These are phyloP conservation scores for Pyrus hybrid DNA, from an alignment of 331 rosid species.

Conservation along the genomic window DNA sequence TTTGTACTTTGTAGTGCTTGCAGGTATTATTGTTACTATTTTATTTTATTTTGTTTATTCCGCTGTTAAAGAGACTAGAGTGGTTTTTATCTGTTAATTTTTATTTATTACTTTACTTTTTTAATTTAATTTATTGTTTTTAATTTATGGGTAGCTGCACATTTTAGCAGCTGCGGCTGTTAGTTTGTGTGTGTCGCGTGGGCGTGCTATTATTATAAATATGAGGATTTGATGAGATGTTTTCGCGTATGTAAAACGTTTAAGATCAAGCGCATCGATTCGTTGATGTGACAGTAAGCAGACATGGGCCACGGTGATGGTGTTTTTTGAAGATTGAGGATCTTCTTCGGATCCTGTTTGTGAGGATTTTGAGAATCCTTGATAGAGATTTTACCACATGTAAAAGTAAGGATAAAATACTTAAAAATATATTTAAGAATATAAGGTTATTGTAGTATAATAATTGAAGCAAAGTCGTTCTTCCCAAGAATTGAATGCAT, in stretches of 20 bases:
- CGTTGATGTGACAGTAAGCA: conserved; percentile 1
- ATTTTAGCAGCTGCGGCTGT: conserved; percentile 14
- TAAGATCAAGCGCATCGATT: conserved; percentile 4
- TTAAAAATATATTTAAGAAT: no score
- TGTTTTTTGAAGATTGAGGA: no score
- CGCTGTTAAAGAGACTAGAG: background rate
- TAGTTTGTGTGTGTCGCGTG: background rate
- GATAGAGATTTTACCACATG: no score
- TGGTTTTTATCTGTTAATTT: conserved; percentile 13
- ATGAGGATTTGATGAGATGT: background rate
- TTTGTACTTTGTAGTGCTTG: background rate
- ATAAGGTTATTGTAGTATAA: no score
- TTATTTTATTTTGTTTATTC: background rate
- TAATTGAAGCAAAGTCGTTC: no score
- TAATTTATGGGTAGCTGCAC: conserved; percentile 3
- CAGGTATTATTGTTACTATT: background rate
- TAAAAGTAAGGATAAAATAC: no score
- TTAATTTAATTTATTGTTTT: conserved; percentile 5
- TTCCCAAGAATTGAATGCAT: no score
- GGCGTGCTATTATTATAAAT: background rate
- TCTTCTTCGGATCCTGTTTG: no score
- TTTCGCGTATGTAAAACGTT: background rate
- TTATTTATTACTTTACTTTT: no score
- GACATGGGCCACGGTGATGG: conserved; percentile 23
- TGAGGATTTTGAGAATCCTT: no score